These are phyloP conservation scores for Myriangium duriaei DNA, from an alignment of 2,329 filamentous ascomycete genomes.

Conservation along the genomic window DNA sequence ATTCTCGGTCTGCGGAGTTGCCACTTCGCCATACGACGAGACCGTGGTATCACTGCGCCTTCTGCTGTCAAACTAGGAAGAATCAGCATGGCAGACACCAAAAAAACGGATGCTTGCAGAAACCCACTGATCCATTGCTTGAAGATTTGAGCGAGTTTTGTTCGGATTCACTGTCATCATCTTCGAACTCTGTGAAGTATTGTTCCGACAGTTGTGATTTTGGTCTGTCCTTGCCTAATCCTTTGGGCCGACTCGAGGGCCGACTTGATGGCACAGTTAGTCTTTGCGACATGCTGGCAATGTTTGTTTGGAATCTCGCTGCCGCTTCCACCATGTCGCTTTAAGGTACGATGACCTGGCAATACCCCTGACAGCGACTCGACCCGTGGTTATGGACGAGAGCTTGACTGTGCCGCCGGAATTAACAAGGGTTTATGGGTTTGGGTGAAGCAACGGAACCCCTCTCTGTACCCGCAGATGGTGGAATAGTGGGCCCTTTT, in stretches of 20 bases:
- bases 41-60: slow-evolving; percentile 73
- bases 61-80: slow-evolving; percentile 37
- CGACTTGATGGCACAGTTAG: too few species aligned
- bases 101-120: too few species aligned
- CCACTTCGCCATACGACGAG: slow-evolving; percentile 73
- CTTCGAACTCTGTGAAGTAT: slow-evolving; percentile 64
- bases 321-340: slow-evolving; percentile 1
- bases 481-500: too few species aligned
- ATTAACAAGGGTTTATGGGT: too few species aligned
- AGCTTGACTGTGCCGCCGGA: too few species aligned
- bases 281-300: slow-evolving; percentile 1
- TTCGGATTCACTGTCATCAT: slow-evolving; percentile 45
- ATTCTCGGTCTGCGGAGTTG: slow-evolving; percentile 56
- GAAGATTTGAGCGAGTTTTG: slow-evolving; percentile 51
- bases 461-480: too few species aligned
- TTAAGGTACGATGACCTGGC: too few species aligned
- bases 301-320: slow-evolving; percentile 2
- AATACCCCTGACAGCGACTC: too few species aligned
- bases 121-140: slow-evolving; percentile 63
- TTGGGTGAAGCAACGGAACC: too few species aligned
- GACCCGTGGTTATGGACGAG: too few species aligned
- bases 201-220: slow-evolving; percentile 64
- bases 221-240: too few species aligned
- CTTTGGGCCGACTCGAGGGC: too few species aligned
- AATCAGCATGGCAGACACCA: slow-evolving; percentile 16